These are phyloP conservation scores for Neopestalotiopsis sp. DNA, from an alignment of 2,329 filamentous ascomycete genomes.

Conservation along the genomic window DNA sequence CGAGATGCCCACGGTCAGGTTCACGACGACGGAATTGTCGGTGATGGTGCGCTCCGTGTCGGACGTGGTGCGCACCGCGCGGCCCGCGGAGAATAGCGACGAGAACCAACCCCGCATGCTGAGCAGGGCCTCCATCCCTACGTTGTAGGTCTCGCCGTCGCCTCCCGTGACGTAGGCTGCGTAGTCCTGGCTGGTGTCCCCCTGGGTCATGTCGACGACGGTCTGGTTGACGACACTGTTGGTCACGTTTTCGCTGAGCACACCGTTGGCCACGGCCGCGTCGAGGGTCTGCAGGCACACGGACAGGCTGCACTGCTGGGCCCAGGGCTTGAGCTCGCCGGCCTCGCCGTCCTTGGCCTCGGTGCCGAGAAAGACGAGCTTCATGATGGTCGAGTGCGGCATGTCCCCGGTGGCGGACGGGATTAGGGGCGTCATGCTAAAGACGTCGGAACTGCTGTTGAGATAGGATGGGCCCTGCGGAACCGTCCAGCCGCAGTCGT, in stretches of 20 bases:
- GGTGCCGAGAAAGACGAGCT: conserved; percentile 39
- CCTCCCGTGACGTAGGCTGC: conserved; percentile 26
- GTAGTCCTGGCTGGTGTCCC: conserved; percentile 21
- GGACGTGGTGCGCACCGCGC: conserved; percentile 30
- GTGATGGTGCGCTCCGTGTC: conserved; percentile 34
- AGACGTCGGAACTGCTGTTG: conserved; percentile 30
- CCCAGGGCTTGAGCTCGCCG: conserved; percentile 34
- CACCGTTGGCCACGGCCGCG: conserved; percentile 32
- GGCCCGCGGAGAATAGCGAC: conserved; percentile 33
- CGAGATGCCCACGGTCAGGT: conserved; percentile 38
- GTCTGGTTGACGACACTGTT: conserved; percentile 29
- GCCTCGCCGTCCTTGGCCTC: conserved; percentile 30
- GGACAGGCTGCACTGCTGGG: conserved; percentile 34
- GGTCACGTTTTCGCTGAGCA: conserved; percentile 31
- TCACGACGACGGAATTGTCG: conserved; percentile 33
- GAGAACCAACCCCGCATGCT: conserved; percentile 38
- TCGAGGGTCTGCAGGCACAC: conserved; percentile 36
- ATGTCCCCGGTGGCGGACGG: conserved; percentile 30
- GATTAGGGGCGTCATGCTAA: conserved; percentile 38
- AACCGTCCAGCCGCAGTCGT: conserved; percentile 36
- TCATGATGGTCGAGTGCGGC: conserved; percentile 37
- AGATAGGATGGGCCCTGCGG: conserved; percentile 31
- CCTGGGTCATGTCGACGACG: conserved; percentile 27
- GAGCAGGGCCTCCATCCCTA: conserved; percentile 34
- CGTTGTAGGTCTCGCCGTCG: conserved; percentile 26